A percentile compares a stretch with the other conserved stretches of the same genome.
These are phyloP conservation scores for Lactifluus hygrophoroides DNA, from an alignment of 768 basidiomycete genomes.

Conservation along the genomic window DNA sequence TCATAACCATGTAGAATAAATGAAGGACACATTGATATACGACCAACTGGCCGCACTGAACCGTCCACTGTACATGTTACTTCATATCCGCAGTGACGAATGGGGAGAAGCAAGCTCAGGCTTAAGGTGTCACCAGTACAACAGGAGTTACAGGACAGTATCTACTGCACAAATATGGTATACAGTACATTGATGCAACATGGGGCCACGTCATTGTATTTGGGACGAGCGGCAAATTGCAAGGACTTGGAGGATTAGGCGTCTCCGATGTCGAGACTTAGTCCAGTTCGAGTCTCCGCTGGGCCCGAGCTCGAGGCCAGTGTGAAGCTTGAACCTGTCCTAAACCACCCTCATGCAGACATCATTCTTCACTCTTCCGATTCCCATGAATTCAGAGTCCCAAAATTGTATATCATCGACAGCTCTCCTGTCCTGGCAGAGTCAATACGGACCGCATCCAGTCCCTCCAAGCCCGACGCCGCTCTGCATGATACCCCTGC, in stretches of 20 bases:
- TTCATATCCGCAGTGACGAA: too few species aligned
- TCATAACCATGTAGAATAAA: neutral
- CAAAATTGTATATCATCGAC: slow-evolving; percentile 3
- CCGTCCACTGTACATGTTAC: too few species aligned
- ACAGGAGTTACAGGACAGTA: too few species aligned
- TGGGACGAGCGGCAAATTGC: neutral
- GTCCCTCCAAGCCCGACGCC: neutral
- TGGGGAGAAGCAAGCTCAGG: too few species aligned
- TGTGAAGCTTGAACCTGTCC: neutral
- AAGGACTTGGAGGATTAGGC: neutral
- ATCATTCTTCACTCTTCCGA: slow-evolving; percentile 2
- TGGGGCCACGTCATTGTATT: neutral
- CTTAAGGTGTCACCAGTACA: too few species aligned
- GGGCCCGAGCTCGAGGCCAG: too few species aligned
- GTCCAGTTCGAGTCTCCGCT: neutral
- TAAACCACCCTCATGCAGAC: neutral
- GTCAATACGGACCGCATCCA: neutral
- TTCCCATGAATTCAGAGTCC: slow-evolving; percentile 4
- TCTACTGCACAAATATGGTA: too few species aligned
- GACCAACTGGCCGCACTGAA: too few species aligned
- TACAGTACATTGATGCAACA: too few species aligned
- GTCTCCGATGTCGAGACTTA: neutral
- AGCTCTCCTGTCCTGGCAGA: slow-evolving; percentile 23
- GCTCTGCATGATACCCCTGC: neutral
- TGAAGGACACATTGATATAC: too few species aligned